phyloP scores from a whole-genome alignment of 345 rosid species.

The Sonneratia alba region DNA sequence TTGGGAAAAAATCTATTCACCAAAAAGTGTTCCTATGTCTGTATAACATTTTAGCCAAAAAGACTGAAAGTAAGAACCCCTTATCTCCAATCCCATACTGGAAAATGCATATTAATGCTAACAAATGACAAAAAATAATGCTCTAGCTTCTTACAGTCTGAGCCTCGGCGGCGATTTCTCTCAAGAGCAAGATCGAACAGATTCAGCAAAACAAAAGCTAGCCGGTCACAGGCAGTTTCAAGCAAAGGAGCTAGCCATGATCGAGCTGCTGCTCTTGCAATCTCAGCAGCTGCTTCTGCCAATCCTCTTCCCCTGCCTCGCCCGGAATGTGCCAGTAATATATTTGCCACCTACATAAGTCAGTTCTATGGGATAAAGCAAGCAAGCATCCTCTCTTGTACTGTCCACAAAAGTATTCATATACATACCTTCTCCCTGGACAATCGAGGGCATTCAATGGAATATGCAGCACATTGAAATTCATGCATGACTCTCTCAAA shows the following conservation, averaged over 20 bases:
- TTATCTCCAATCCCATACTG: background rate
- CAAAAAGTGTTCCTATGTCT: too few species aligned
- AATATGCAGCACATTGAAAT: conserved; percentile 90
- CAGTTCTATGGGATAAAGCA: background rate
- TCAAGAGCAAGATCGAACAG: conserved; percentile 87
- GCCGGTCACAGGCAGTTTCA: conserved; percentile 89
- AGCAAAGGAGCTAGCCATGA: conserved; percentile 98
- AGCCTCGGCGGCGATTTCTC: conserved; percentile 49
- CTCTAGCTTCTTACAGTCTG: conserved; percentile 54
- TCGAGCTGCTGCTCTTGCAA: conserved; percentile 87
- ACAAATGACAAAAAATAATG: background rate
- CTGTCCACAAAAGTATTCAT: too few species aligned
- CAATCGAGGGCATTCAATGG: conserved; percentile 83
- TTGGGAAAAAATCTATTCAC: too few species aligned
- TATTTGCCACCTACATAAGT: conserved; percentile 75
- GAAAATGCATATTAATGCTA: background rate
- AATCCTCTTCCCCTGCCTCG: conserved; percentile 84
- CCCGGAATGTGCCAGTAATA: conserved; percentile 88
- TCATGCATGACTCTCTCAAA: conserved; percentile 93
- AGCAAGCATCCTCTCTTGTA: background rate
- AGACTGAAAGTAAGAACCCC: background rate
- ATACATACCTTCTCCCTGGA: conserved; percentile 86
- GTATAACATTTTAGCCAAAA: too few species aligned
- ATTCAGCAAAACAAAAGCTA: conserved; percentile 76
- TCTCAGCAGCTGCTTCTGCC: conserved; percentile 92